These are phyloP conservation scores for Syzygium aromaticum DNA, from an alignment of 345 rosid species.

Conservation along the genomic window DNA sequence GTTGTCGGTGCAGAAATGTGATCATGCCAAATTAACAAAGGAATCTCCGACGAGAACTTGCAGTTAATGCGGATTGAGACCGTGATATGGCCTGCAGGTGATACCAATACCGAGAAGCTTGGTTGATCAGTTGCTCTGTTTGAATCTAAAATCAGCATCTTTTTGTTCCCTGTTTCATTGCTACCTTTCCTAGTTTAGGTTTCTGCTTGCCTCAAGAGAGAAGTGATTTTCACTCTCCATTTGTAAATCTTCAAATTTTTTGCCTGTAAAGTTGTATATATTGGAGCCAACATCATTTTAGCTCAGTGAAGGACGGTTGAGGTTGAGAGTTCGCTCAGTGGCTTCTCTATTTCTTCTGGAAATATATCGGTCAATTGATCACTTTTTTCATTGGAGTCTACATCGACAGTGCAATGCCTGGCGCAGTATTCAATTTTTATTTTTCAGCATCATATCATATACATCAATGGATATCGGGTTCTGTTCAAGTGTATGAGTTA, in stretches of 20 bases:
- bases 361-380: no score
- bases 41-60: constrained; percentile 88
- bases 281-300: background rate
- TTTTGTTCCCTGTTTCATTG: background rate
- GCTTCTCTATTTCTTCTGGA: no score
- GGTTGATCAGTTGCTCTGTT: constrained; percentile 25
- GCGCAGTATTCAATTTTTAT: no score
- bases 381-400: no score
- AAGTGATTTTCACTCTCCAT: background rate
- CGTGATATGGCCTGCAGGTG: constrained; percentile 92
- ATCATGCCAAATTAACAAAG: constrained; percentile 79
- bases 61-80: constrained; percentile 84
- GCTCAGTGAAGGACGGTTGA: background rate
- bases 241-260: background rate
- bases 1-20: constrained; percentile 53
- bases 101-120: constrained; percentile 65
- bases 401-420: no score
- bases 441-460: no score
- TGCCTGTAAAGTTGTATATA: background rate
- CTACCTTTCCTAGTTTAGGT: constrained; percentile 3
- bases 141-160: background rate
- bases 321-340: no score
- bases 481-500: no score
- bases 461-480: no score
- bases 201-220: background rate